Evolutionary conservation across 768 basidiomycete species (phyloP).

Genomic region (Pisolithus orientalis): DNA sequence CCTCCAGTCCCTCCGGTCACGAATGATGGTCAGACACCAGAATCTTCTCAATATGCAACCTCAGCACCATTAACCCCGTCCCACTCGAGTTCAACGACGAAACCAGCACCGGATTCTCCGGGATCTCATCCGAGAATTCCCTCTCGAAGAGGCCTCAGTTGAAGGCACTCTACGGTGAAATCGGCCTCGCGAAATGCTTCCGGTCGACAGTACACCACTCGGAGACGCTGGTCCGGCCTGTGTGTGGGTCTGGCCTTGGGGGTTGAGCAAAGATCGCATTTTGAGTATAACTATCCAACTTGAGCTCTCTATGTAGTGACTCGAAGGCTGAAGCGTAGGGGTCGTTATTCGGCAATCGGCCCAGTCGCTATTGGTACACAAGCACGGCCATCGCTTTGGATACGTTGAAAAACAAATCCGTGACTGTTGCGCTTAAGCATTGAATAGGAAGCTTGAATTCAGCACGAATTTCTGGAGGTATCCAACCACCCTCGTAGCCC

Average conservation of each 20-base stretch:
- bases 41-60: slow-evolving; percentile 53
- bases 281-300: no score
- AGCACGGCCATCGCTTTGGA: slow-evolving; percentile 16
- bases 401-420: slow-evolving; percentile 19
- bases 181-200: no score
- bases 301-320: no score
- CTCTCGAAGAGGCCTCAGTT: not conserved
- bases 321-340: not conserved
- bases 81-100: slow-evolving; percentile 9
- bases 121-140: slow-evolving; percentile 14
- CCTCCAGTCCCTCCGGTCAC: slow-evolving; percentile 18
- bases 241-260: not conserved
- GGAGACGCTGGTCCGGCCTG: no score
- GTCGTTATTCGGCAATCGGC: not conserved
- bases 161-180: no score
- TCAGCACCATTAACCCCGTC: slow-evolving; percentile 37
- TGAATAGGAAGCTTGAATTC: slow-evolving; percentile 16
- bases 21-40: slow-evolving; percentile 44
- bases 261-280: no score
- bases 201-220: no score
- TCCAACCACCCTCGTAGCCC: slow-evolving; percentile 29
- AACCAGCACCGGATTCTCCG: not conserved
- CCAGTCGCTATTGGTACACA: slow-evolving; percentile 4
- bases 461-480: slow-evolving; percentile 18
- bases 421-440: slow-evolving; percentile 20